These are phyloP conservation scores for Fusarium temperatum DNA, from an alignment of 2,329 filamentous ascomycete species.

Conservation along the genomic window DNA sequence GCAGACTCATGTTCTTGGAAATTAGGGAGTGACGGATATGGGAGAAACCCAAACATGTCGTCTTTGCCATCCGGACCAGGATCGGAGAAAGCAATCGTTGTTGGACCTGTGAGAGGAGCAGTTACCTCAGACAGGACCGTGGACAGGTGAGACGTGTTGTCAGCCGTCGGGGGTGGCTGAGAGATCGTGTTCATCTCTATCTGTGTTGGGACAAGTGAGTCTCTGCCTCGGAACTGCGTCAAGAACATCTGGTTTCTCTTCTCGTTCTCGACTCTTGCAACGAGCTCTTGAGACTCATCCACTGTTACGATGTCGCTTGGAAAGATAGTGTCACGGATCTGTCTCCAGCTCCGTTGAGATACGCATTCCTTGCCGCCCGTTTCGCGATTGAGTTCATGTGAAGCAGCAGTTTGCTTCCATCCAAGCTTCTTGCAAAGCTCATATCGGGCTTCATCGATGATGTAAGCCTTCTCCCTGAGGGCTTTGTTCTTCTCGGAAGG, in stretches of 20 bases:
- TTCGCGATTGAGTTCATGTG: not conserved
- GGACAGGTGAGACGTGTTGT: not conserved
- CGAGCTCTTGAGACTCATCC: not conserved
- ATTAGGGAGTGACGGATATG: not conserved
- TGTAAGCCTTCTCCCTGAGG: rapidly evolving
- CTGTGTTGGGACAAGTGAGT: not conserved
- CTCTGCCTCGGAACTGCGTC: not conserved
- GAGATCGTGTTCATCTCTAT: not conserved
- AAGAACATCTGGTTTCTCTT: not conserved
- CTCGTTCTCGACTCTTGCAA: not conserved
- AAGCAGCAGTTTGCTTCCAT: conserved; percentile 4
- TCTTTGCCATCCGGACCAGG: not conserved
- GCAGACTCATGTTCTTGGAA: not conserved
- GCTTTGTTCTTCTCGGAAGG: not conserved
- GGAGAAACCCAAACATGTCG: no score
- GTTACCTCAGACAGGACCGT: not conserved
- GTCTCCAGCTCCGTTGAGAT: conserved; percentile 2
- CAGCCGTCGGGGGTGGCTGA: not conserved
- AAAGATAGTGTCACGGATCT: conserved; percentile 9
- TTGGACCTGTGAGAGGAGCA: not conserved
- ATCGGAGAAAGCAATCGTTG: not conserved
- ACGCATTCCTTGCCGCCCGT: not conserved
- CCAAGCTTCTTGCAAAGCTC: not conserved
- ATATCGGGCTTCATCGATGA: not conserved
- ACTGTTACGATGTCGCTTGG: not conserved